These are phyloP conservation scores for Wallacemonas sp. DNA, from an alignment of 208 protist species.

Conservation along the genomic window DNA sequence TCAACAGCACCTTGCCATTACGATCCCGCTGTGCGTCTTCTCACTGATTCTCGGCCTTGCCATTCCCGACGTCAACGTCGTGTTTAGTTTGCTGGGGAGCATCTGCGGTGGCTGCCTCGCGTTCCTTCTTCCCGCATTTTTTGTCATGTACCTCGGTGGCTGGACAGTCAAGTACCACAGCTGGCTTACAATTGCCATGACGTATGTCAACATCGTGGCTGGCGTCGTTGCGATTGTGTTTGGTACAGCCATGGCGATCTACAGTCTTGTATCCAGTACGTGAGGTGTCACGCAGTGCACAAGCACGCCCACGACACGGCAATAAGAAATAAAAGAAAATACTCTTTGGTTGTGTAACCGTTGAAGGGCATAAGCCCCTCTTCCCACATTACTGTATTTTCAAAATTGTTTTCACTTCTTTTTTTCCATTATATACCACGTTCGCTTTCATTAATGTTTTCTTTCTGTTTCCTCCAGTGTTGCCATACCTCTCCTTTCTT, in stretches of 20 bases:
- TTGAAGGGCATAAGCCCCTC: no score
- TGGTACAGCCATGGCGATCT: conserved; percentile 46
- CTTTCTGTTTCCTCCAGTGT: no score
- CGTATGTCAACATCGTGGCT: conserved; percentile 42
- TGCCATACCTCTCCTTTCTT: no score
- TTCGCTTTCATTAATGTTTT: no score
- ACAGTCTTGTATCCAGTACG: conserved; percentile 18
- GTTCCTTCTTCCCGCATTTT: conserved; percentile 60
- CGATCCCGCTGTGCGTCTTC: conserved; percentile 18
- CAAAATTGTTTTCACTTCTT: no score
- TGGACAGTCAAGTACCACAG: conserved; percentile 39
- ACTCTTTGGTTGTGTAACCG: no score
- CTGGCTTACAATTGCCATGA: conserved; percentile 23
- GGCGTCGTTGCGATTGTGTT: conserved; percentile 63
- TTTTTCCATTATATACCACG: no score
- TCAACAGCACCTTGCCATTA: conserved; percentile 33
- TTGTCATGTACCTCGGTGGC: conserved; percentile 49
- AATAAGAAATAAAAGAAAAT: no score
- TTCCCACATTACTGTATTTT: no score
- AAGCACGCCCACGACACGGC: no score
- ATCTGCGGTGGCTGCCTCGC: conserved; percentile 56
- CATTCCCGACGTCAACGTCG: conserved; percentile 65
- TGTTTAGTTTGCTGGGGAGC: conserved; percentile 64
- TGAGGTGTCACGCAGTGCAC: not conserved
- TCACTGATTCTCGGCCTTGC: conserved; percentile 54